Base-by-base conservation (phyloP, 371 early-diverging fungal species). In the Apophysomyces trapeziformis region DNA sequence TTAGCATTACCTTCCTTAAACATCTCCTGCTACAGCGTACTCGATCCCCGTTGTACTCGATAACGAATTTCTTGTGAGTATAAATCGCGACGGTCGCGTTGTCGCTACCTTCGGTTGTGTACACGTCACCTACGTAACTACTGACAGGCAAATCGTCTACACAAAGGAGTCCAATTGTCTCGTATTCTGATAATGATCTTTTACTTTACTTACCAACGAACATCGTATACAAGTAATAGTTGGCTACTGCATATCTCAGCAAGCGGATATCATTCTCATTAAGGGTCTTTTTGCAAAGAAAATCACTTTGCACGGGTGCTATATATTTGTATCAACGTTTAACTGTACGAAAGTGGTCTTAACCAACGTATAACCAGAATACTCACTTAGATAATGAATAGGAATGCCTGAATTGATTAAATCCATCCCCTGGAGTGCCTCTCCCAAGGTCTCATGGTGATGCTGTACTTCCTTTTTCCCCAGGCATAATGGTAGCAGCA, bases 391-490 rank as follows among this genome's bases (percentile, higher is more conserved):
- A 71, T 84, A 93, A 13, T 73, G 68, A 43, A 93, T 87, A 7
- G 89, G 85, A 44, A 93, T 85, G 35, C 93, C 95, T 14, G 90
- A 85, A 64, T 88, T 87, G 60, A 85, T 84, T 11, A 92, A 83
- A 58, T 91, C 89, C 81, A 92, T 86, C 54, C 95, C 95, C 59
- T 89, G 77, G 39, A 94, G 75, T 0, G 93, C 93, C 73, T 94
- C 95, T 38, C 92, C 93, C 32, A 94, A 73, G 9, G 91, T 87
- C 68, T 93, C 93, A 72, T 93, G 93, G 68, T 90, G 88, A 58
- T 89, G 87, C 39, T 87, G 78, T 66, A 35, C 83, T 81, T 5
- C 73, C 68, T 2, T 91, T 92, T 46, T 75, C 74, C 32, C 32
- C 32, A 26, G 32, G 61, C 95, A 94, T 68, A 85, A 94, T 7